Conservation (phyloP, 139 green algal genomes). For the Raphidocelis subcapitata region DNA sequence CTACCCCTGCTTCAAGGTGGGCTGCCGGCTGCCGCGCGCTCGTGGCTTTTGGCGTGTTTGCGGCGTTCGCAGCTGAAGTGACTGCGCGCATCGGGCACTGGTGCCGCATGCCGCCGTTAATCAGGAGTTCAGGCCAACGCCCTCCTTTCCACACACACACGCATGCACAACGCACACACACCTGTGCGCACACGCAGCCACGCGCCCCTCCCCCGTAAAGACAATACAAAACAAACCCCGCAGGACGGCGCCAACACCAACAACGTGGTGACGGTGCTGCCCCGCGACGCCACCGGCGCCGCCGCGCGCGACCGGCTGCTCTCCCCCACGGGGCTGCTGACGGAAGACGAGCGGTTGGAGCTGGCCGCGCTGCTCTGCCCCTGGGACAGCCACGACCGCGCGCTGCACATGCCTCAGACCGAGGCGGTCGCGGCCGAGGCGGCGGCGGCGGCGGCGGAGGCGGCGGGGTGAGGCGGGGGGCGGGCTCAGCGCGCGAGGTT, state of each 20-base stretch:
- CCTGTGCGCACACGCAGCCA: too few relatives aligned
- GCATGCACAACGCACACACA: too few relatives aligned
- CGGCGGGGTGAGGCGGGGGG: too few relatives aligned
- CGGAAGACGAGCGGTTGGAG: conserved; percentile 38
- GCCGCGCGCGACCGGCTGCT: conserved; percentile 41
- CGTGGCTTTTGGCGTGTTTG: neutral
- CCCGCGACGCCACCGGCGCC: neutral
- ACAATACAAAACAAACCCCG: too few relatives aligned
- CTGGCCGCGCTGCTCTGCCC: conserved; percentile 40
- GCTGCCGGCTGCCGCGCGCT: neutral
- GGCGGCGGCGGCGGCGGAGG: neutral
- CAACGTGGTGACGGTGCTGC: conserved; percentile 59
- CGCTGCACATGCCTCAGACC: neutral
- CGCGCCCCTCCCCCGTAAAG: too few relatives aligned
- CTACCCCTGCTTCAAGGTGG: conserved; percentile 54
- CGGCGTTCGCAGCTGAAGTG: neutral
- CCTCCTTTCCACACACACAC: too few relatives aligned
- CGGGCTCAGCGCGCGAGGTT: too few relatives aligned
- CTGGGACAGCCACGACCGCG: conserved; percentile 29
- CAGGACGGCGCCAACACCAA: conserved; percentile 76
- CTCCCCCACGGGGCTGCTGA: conserved; percentile 36
- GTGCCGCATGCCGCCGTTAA: too few relatives aligned
- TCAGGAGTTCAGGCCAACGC: too few relatives aligned
- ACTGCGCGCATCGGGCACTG: too few relatives aligned
- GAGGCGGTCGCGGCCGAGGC: neutral